Percentiles rank a stretch among this genome's conserved stretches.
These are phyloP conservation scores for Aspergillus tanneri DNA, from an alignment of 2,329 filamentous ascomycete species.

Conservation along the genomic window DNA sequence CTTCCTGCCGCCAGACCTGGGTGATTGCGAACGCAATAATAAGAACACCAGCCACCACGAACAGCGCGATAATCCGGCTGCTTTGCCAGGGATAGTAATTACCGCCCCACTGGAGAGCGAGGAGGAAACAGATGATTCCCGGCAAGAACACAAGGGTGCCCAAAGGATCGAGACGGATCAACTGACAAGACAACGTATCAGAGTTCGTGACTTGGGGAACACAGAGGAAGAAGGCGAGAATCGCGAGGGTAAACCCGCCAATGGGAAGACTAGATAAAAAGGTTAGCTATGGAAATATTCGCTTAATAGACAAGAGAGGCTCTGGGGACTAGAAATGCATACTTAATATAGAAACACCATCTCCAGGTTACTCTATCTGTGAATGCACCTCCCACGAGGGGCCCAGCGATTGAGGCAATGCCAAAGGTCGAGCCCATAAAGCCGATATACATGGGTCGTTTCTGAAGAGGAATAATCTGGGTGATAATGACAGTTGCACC, in stretches of 20 bases:
- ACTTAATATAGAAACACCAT: conserved; percentile 2
- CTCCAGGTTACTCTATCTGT: not conserved
- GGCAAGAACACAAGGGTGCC: not conserved
- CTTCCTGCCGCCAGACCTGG: not conserved
- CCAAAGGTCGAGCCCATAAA: not conserved
- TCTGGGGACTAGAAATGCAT: not conserved
- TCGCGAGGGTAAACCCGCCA: not conserved
- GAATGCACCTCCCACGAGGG: not conserved
- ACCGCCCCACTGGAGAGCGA: not conserved
- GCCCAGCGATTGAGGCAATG: not conserved
- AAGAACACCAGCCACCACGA: not conserved
- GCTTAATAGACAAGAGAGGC: not conserved
- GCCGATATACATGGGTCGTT: not conserved
- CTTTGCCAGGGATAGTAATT: not conserved
- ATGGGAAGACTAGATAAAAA: not conserved
- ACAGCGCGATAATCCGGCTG: not conserved
- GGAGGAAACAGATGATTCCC: not conserved
- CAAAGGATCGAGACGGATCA: not conserved
- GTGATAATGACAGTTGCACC: not conserved
- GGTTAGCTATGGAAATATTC: not conserved
- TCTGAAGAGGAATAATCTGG: not conserved
- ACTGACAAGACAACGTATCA: not conserved
- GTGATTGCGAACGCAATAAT: not conserved
- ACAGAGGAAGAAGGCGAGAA: not conserved
- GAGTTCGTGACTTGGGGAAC: not conserved